These are phyloP conservation scores for Blepharisma undulans DNA, from an alignment of 169 alveolate genomes.

Conservation along the genomic window DNA sequence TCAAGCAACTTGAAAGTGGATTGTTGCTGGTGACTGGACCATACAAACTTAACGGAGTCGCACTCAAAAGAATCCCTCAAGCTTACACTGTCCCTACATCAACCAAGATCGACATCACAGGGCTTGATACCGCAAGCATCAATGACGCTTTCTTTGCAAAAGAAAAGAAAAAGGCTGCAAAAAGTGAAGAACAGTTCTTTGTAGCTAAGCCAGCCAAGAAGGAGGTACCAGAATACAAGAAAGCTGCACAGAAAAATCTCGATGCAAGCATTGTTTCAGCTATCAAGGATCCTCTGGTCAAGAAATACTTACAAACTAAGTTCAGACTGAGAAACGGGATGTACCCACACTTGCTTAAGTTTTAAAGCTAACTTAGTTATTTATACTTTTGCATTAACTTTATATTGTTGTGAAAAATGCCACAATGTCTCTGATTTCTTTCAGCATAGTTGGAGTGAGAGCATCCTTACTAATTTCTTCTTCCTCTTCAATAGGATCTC, in stretches of 20 bases:
- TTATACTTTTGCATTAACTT: not conserved
- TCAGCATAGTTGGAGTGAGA: not conserved
- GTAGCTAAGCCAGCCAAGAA: slow-evolving; percentile 47
- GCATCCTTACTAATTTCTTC: slow-evolving; percentile 40
- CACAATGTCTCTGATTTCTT: not conserved
- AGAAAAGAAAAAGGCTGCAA: slow-evolving; percentile 15
- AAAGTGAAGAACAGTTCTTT: not conserved
- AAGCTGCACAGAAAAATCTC: slow-evolving; percentile 55
- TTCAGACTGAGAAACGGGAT: slow-evolving; percentile 49
- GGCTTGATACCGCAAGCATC: slow-evolving; percentile 57
- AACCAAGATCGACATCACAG: slow-evolving; percentile 63
- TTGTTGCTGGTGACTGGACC: slow-evolving; percentile 84
- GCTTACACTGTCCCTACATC: slow-evolving; percentile 77
- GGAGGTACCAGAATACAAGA: slow-evolving; percentile 54
- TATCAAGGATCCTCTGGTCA: slow-evolving; percentile 6
- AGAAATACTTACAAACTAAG: slow-evolving; percentile 36
- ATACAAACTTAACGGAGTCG: slow-evolving; percentile 82
- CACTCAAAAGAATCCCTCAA: slow-evolving; percentile 76
- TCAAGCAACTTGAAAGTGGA: slow-evolving; percentile 79
- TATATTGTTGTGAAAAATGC: not conserved
- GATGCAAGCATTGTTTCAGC: slow-evolving; percentile 37
- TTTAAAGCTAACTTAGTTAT: slow-evolving; percentile 1
- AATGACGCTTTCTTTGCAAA: slow-evolving; percentile 71
- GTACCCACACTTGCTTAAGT: slow-evolving; percentile 49
- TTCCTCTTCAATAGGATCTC: slow-evolving; percentile 45